phyloP scores from a whole-genome alignment of 75 land plant species.

The Adiantum capillusveneris region DNA sequence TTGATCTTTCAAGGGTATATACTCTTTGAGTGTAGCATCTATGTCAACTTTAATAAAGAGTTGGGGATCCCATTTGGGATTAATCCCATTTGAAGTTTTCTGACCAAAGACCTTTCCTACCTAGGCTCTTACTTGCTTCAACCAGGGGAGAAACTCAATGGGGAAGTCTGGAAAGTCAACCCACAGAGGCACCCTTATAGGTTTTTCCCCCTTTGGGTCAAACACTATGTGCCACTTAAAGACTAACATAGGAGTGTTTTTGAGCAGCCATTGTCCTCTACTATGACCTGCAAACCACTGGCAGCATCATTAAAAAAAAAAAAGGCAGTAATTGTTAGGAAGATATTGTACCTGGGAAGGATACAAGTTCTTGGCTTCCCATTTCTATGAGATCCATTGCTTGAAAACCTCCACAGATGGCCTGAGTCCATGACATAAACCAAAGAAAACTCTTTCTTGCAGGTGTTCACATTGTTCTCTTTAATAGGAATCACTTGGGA shows the following conservation, averaged over 20 bases:
- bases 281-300: not conserved
- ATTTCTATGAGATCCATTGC: not conserved
- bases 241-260: not conserved
- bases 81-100: not conserved
- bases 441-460: not conserved
- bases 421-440: not conserved
- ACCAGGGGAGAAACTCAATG: not conserved
- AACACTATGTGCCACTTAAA: not conserved
- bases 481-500: too few relatives aligned
- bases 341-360: not conserved
- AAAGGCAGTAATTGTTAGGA: not conserved
- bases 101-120: not conserved
- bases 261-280: not conserved
- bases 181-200: not conserved
- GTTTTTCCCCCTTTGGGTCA: not conserved
- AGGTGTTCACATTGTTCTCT: not conserved
- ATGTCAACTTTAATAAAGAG: not conserved
- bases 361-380: not conserved
- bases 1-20: not conserved
- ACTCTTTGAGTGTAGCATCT: not conserved
- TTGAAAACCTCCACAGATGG: not conserved
- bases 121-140: not conserved
- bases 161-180: not conserved
- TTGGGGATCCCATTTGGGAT: slow-evolving; percentile 2
- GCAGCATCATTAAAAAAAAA: not conserved